These are phyloP conservation scores for Tricholoma furcatifolium DNA, from an alignment of 768 basidiomycete species.

Conservation along the genomic window DNA sequence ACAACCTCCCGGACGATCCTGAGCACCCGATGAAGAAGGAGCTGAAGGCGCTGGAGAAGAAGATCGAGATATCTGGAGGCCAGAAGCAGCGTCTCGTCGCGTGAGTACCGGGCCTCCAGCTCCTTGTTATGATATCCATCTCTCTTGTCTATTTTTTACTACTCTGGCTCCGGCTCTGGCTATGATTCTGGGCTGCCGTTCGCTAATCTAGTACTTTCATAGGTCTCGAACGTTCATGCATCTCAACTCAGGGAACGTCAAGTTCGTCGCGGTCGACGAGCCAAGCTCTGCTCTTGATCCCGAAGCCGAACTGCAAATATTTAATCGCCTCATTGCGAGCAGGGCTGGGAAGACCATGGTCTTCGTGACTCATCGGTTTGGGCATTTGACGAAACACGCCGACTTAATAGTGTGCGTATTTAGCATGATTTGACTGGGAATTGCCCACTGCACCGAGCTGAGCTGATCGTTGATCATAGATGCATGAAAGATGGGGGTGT, in stretches of 20 bases:
- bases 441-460: not conserved
- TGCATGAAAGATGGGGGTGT: constrained; percentile 38
- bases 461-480: constrained; percentile 14
- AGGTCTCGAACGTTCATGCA: constrained; percentile 33
- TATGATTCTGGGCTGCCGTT: too few relatives aligned
- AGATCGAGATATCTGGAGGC: constrained; percentile 22
- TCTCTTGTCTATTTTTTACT: not conserved
- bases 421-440: not conserved
- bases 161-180: too few relatives aligned
- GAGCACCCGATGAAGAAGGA: constrained; percentile 19
- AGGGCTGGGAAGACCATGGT: constrained; percentile 39
- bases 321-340: constrained; percentile 27
- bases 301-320: constrained; percentile 37
- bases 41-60: constrained; percentile 17
- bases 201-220: not conserved
- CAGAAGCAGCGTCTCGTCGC: constrained; percentile 27
- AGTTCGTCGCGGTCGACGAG: constrained; percentile 45
- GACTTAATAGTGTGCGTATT: constrained; percentile 33
- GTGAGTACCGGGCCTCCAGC: constrained; percentile 18
- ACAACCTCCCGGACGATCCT: constrained; percentile 15
- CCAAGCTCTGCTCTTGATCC: constrained; percentile 50
- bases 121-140: not conserved
- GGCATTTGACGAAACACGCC: constrained; percentile 34
- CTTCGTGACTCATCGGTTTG: constrained; percentile 38
- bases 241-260: constrained; percentile 24